phyloP scores from a whole-genome alignment of 805 yeast species.

The Priceomyces carsonii region DNA sequence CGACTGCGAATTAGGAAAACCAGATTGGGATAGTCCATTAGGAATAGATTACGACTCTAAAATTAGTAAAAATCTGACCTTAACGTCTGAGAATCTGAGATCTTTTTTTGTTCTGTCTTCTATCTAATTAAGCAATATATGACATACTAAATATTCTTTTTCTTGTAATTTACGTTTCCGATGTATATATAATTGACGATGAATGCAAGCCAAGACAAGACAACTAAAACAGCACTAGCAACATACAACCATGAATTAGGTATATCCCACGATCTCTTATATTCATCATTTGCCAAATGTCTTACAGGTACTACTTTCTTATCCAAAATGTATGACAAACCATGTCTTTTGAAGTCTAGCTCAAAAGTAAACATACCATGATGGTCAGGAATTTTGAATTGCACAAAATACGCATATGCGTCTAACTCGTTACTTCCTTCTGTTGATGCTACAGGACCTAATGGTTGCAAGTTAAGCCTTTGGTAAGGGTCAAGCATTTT shows the following conservation, averaged over 20 bases:
- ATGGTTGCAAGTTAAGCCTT: constrained; percentile 61
- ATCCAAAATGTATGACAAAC: constrained; percentile 67
- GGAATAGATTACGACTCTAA: constrained; percentile 13
- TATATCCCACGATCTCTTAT: constrained; percentile 88
- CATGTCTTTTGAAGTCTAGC: constrained; percentile 76
- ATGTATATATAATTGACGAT: constrained; percentile 61
- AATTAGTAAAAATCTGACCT: not conserved
- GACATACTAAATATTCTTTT: constrained; percentile 30
- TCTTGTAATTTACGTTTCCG: constrained; percentile 25
- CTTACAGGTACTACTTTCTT: constrained; percentile 77
- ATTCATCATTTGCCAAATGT: constrained; percentile 95
- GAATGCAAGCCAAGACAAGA: constrained; percentile 74
- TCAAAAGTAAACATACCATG: constrained; percentile 94
- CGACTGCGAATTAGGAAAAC: constrained; percentile 16
- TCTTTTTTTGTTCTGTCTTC: constrained; percentile 1
- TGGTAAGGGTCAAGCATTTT: constrained; percentile 95
- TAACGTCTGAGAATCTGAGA: too few relatives aligned
- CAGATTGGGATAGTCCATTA: constrained; percentile 21
- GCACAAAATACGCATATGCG: constrained; percentile 46
- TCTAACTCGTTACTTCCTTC: constrained; percentile 44
- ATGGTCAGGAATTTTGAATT: constrained; percentile 85
- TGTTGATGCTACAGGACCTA: constrained; percentile 35
- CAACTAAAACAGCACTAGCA: constrained; percentile 67
- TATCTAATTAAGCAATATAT: too few relatives aligned
- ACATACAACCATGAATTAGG: constrained; percentile 92